Base-by-base conservation (phyloP, 257 asterid species). In the Anisodus acutangulus region DNA sequence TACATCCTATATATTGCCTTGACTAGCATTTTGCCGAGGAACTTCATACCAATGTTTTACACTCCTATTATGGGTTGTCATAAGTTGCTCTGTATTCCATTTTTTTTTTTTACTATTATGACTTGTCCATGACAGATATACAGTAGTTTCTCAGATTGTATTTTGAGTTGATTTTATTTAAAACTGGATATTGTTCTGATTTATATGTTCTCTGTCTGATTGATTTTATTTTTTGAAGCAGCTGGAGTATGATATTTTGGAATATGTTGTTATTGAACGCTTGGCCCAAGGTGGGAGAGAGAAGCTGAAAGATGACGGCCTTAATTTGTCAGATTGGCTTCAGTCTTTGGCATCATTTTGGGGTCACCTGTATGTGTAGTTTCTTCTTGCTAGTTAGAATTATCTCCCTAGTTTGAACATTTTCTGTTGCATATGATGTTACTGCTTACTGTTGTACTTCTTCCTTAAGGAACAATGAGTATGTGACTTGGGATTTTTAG, bases 281-380 rank as follows among this genome's bases (percentile, higher is more conserved):
- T 87, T 97, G 93, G 99, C 93, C 49, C 98, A 95, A 91, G 93
- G 95, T 89, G 99, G 99, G 26, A 98, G 99, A 2, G 99, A 95
- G 87, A 97, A 97, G 93, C 97, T 97, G 83, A 97, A 97, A 88
- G 99, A 95, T 80, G 98, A 97, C 85, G 99, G 99, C 49, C 98
- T 97, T 88, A 97, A 97, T 90, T 88, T 97, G 90, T 97, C 98
- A 0, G 99, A 97, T 80, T 97, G 99, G 99, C 99, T 97, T 86
- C 99, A 97, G 66, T 97, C 99, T 79, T 93, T 97, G 88, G 99
- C 99, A 86, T 95, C 98, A 82, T 97, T 97, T 88, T 97, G 99
- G 99, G 99, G 99, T 88, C 99, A 97, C 93, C 88, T 97, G 99
- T 97, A 95, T 86, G 99, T 76, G 62, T 86, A 89, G 63, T 86